phyloP scores from a whole-genome alignment of 768 basidiomycete genomes.

The Harrya chromipes region DNA sequence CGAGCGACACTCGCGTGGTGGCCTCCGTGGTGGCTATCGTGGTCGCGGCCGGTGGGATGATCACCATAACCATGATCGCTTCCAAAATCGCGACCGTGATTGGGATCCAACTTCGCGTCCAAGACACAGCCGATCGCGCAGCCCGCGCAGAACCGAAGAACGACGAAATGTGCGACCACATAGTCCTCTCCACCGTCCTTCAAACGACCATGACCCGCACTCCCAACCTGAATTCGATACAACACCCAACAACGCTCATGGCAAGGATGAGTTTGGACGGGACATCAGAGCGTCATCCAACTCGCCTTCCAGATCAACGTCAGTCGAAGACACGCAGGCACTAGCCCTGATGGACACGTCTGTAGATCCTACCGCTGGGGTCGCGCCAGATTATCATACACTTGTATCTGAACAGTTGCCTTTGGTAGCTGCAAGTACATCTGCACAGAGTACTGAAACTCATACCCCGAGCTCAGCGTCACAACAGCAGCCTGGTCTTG shows the following conservation, averaged over 20 bases:
- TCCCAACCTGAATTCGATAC: conserved; percentile 25
- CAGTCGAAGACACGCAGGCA: conserved; percentile 24
- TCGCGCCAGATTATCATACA: conserved; percentile 49
- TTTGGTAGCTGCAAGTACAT: conserved; percentile 56
- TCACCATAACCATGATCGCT: conserved; percentile 41
- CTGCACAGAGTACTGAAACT: conserved; percentile 41
- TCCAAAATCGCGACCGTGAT: conserved; percentile 46
- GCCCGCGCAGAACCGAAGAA: conserved; percentile 59
- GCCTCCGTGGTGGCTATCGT: conserved; percentile 51
- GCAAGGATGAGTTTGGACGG: conserved; percentile 84
- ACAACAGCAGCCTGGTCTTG: conserved; percentile 48
- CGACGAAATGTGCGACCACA: conserved; percentile 52
- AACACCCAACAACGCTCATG: conserved; percentile 33
- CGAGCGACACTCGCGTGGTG: conserved; percentile 51
- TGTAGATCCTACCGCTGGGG: conserved; percentile 43
- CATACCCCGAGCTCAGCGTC: conserved; percentile 36
- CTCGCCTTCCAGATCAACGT: conserved; percentile 30
- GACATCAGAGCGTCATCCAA: conserved; percentile 62
- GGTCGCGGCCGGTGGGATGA: conserved; percentile 69
- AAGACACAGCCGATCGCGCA: conserved; percentile 68
- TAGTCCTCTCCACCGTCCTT: conserved; percentile 57
- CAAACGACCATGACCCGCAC: conserved; percentile 29
- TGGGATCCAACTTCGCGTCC: conserved; percentile 38
- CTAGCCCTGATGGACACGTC: conserved; percentile 33
- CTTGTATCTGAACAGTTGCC: conserved; percentile 37